Base-by-base conservation (phyloP, 208 protist genomes). In the Leishmania braziliensis region DNA sequence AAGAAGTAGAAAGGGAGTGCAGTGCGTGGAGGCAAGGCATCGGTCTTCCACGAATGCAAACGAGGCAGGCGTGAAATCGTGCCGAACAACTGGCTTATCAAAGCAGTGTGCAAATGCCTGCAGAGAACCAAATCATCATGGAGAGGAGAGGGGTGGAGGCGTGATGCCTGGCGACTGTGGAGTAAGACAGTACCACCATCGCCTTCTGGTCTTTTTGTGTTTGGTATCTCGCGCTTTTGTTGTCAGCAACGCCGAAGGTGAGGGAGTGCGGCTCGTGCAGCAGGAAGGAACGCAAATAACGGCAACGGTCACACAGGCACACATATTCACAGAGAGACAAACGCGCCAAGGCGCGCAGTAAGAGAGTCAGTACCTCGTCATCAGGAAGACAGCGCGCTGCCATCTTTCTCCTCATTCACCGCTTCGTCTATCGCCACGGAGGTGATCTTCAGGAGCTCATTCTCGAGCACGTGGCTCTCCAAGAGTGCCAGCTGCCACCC, bases 401-500 rank as follows among this genome's bases (percentile, higher is more conserved):
- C 84, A 18, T 58, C 29, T 39, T 69, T 50, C 12, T 85, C 77
- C 2, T 83, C 74, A 2, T 62, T 66, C 23, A 65, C 73, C 9
- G n/a, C 69, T 39, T 81, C 78, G 54, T 75, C 75, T 14, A 70
- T 58, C 10, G 56, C 54, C 0, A 68, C 53, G 20, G 79, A 73
- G 68, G 68, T 53, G 50, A 16, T 50, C 20, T 58, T 16, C 23
- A 70, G 73, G 53, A 79, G 43, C 56, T 75, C 69, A 36, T 84
- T 80, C 69, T 80, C 77, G 20, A 82, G 12, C n/a, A 76, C 56
- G 63, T 84, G 58, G 51, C 76, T 76, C 69, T 81, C 62, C 62
- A 82, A 70, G 60, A 85, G 77, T 43, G 63, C 78, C 43, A 87
- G 73, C 58, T 86, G 79, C 5, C 70, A 53, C 80, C 90, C 84